Evolutionary conservation across 192 early-diverging fungal genomes (phyloP).

Genomic region (Coemansia reversa): DNA sequence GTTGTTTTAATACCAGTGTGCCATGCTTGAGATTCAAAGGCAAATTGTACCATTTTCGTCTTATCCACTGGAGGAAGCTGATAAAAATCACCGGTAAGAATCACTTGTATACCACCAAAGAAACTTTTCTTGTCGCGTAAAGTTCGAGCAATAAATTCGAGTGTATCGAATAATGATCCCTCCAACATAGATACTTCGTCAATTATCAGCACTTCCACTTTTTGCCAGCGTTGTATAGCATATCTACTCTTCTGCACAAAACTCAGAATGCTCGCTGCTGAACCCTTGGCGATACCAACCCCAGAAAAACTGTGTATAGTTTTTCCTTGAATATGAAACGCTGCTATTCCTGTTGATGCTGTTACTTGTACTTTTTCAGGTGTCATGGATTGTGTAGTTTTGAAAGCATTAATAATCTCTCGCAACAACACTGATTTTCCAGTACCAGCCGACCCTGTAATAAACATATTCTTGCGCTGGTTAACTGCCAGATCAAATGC

Average conservation of each 20-base stretch:
- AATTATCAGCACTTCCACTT: slow-evolving; percentile 66
- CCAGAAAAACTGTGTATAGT: slow-evolving; percentile 73
- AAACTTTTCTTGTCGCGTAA: slow-evolving; percentile 51
- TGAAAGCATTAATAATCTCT: slow-evolving; percentile 45
- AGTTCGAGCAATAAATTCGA: slow-evolving; percentile 63
- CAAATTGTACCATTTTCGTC: slow-evolving; percentile 53
- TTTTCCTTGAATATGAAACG: slow-evolving; percentile 71
- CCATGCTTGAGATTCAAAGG: slow-evolving; percentile 69
- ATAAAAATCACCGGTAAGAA: slow-evolving; percentile 79
- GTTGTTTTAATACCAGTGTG: slow-evolving; percentile 50
- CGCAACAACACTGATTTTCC: slow-evolving; percentile 52
- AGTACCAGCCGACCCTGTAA: slow-evolving; percentile 76
- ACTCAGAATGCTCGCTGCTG: slow-evolving; percentile 16
- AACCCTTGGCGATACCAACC: slow-evolving; percentile 61
- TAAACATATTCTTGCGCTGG: slow-evolving; percentile 60
- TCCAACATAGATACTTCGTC: slow-evolving; percentile 85
- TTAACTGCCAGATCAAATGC: slow-evolving; percentile 63
- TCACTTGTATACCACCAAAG: slow-evolving; percentile 79
- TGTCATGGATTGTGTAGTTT: slow-evolving; percentile 2
- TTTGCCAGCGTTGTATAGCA: slow-evolving; percentile 59
- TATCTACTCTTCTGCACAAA: slow-evolving; percentile 42
- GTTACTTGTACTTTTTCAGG: slow-evolving; percentile 54
- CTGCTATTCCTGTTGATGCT: slow-evolving; percentile 80
- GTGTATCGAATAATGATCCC: slow-evolving; percentile 66
- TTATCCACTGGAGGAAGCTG: slow-evolving; percentile 74